phyloP scores from a whole-genome alignment of 805 yeast genomes.

The Starmerella vaccinii region DNA sequence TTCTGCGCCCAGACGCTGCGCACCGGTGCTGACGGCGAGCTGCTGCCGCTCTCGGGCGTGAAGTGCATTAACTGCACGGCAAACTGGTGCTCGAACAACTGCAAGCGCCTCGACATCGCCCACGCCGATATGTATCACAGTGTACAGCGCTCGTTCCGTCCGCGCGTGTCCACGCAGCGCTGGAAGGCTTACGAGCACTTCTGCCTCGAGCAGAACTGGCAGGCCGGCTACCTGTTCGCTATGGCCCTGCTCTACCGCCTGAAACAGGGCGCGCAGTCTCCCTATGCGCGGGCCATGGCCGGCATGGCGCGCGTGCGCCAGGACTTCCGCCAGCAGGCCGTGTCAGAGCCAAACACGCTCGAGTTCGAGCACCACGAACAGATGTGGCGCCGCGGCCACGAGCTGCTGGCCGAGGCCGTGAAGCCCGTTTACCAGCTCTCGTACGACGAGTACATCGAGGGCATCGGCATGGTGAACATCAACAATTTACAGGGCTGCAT shows the following conservation, averaged over 20 bases:
- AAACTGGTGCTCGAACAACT: slow-evolving; percentile 58
- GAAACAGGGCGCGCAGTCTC: slow-evolving; percentile 15
- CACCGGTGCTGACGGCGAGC: slow-evolving; percentile 21
- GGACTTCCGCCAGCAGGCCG: slow-evolving; percentile 48
- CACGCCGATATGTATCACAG: slow-evolving; percentile 54
- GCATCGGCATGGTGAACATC: slow-evolving; percentile 64
- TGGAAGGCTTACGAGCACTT: slow-evolving; percentile 51
- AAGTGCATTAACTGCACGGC: slow-evolving; percentile 55
- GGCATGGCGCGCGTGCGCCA: slow-evolving; percentile 65
- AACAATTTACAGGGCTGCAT: slow-evolving; percentile 59
- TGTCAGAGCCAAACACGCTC: slow-evolving; percentile 34
- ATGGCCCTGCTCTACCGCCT: slow-evolving; percentile 40
- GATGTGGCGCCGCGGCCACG: slow-evolving; percentile 52
- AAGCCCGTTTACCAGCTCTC: slow-evolving; percentile 28
- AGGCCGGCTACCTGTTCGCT: slow-evolving; percentile 56
- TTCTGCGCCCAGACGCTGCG: slow-evolving; percentile 53
- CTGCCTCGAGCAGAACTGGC: slow-evolving; percentile 57
- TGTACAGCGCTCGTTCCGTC: slow-evolving; percentile 28
- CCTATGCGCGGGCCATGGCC: slow-evolving; percentile 37
- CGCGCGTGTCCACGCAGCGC: slow-evolving; percentile 28
- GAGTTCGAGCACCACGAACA: slow-evolving; percentile 30
- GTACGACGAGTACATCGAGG: slow-evolving; percentile 47
- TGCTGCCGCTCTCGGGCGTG: slow-evolving; percentile 21
- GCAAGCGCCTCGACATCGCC: slow-evolving; percentile 45
- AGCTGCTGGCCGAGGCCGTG: slow-evolving; percentile 42